phyloP scores from a whole-genome alignment of 2,329 filamentous ascomycete species.

The Cladophialophora exuberans region DNA sequence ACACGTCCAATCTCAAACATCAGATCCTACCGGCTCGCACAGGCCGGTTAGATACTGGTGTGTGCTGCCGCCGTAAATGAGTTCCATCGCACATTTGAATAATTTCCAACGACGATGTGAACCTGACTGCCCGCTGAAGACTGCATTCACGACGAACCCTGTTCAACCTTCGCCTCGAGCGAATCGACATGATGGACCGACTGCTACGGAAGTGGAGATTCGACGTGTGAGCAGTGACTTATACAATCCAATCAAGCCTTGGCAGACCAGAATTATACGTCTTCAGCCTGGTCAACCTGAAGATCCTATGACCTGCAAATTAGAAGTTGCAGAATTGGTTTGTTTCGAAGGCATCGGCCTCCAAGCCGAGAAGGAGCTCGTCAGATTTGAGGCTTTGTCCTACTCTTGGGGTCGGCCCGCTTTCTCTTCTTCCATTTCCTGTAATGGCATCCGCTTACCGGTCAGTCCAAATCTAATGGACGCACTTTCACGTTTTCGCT shows the following conservation, averaged over 20 bases:
- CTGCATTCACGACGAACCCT: no score
- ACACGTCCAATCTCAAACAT: no score
- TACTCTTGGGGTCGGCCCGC: neutral
- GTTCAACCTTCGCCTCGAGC: no score
- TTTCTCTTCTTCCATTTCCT: neutral
- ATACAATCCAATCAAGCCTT: neutral
- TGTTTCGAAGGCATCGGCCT: neutral
- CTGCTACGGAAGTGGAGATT: no score
- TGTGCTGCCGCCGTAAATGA: no score
- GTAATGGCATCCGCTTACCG: neutral
- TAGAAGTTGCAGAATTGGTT: neutral
- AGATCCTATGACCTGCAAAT: neutral
- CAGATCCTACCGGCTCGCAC: no score
- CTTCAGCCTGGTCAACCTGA: neutral
- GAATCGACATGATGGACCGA: no score
- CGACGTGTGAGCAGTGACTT: neutral
- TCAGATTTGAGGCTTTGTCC: neutral
- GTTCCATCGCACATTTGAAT: no score
- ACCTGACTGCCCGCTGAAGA: no score
- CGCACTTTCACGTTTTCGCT: neutral
- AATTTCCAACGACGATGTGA: no score
- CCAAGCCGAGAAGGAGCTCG: neutral
- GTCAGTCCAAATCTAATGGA: neutral
- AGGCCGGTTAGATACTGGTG: no score
- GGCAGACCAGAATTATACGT: neutral